phyloP scores from a whole-genome alignment of 2,329 filamentous ascomycete species.

The Monosporascus sp. region DNA sequence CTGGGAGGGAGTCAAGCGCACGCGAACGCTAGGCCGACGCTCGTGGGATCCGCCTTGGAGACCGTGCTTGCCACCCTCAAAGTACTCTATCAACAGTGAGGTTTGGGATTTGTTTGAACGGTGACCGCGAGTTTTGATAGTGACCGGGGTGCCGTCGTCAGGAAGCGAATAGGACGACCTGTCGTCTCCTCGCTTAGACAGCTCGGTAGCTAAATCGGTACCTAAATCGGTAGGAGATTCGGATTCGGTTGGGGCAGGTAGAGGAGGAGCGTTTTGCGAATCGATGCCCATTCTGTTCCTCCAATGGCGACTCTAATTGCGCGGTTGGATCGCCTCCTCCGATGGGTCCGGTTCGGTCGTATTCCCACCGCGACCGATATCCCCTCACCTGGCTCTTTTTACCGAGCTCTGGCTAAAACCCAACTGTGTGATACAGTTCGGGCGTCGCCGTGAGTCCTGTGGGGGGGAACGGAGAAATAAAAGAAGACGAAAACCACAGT shows the following conservation, averaged over 20 bases:
- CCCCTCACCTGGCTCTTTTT: background rate
- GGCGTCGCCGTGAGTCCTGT: background rate
- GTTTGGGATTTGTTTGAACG: slow-evolving; percentile 68
- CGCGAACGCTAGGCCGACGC: slow-evolving; percentile 74
- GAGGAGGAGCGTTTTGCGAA: slow-evolving; percentile 55
- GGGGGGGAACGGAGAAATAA: background rate
- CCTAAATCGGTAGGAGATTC: slow-evolving; percentile 41
- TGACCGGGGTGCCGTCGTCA: slow-evolving; percentile 86
- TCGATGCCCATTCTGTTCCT: slow-evolving; percentile 49
- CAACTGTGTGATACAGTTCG: background rate
- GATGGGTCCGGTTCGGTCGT: background rate
- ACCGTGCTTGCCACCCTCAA: slow-evolving; percentile 68
- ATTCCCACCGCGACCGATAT: background rate
- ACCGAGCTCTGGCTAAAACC: background rate
- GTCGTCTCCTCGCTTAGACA: slow-evolving; percentile 63
- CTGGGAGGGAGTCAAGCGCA: slow-evolving; percentile 75
- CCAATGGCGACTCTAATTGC: slow-evolving; percentile 1
- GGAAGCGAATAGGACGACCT: slow-evolving; percentile 75
- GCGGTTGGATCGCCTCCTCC: background rate
- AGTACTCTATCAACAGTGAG: slow-evolving; percentile 90
- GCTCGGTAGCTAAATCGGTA: slow-evolving; percentile 59
- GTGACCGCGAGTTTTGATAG: slow-evolving; percentile 72
- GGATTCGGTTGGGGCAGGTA: slow-evolving; percentile 76
- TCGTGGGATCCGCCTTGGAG: slow-evolving; percentile 45
- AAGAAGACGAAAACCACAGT: background rate